phyloP scores from a whole-genome alignment of 2,329 filamentous ascomycete species.

The Exophiala calicioides region DNA sequence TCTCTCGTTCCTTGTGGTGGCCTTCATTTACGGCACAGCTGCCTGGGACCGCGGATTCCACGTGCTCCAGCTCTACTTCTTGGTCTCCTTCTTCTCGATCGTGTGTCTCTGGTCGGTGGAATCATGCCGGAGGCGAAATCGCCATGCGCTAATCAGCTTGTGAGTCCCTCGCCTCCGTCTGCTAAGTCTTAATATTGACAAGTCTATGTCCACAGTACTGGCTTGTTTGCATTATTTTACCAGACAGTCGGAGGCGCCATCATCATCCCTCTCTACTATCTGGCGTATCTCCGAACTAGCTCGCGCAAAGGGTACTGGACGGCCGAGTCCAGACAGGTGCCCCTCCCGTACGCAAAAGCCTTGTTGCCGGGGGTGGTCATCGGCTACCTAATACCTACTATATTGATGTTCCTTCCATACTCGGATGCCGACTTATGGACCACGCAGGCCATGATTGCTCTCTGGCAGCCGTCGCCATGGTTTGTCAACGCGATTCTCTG shows the following conservation, averaged over 20 bases:
- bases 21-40: slow-evolving; percentile 18
- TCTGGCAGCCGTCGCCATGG: slow-evolving; percentile 33
- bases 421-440: slow-evolving; percentile 12
- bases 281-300: slow-evolving; percentile 27
- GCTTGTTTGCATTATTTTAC: slow-evolving; percentile 20
- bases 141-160: slow-evolving; percentile 19
- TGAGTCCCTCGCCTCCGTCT: slow-evolving; percentile 5
- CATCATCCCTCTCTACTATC: slow-evolving; percentile 33
- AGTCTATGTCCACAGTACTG: slow-evolving; percentile 9
- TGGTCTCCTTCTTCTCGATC: slow-evolving; percentile 24
- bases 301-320: slow-evolving; percentile 20
- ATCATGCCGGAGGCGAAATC: slow-evolving; percentile 19
- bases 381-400: slow-evolving; percentile 32
- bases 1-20: slow-evolving; percentile 19
- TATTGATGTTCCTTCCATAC: slow-evolving; percentile 32
- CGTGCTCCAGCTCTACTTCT: slow-evolving; percentile 21
- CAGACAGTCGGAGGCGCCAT: slow-evolving; percentile 26
- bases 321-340: slow-evolving; percentile 17
- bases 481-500: slow-evolving; percentile 27
- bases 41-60: slow-evolving; percentile 22
- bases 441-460: slow-evolving; percentile 27
- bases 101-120: slow-evolving; percentile 19
- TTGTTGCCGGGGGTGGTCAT: slow-evolving; percentile 31
- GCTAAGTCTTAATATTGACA: background rate
- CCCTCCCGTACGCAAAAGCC: slow-evolving; percentile 27